Evolutionary conservation across 2,329 filamentous ascomycete species (phyloP), one percentile per base, ranked within the genome.

Genomic region (Stemphylium vesicarium): DNA sequence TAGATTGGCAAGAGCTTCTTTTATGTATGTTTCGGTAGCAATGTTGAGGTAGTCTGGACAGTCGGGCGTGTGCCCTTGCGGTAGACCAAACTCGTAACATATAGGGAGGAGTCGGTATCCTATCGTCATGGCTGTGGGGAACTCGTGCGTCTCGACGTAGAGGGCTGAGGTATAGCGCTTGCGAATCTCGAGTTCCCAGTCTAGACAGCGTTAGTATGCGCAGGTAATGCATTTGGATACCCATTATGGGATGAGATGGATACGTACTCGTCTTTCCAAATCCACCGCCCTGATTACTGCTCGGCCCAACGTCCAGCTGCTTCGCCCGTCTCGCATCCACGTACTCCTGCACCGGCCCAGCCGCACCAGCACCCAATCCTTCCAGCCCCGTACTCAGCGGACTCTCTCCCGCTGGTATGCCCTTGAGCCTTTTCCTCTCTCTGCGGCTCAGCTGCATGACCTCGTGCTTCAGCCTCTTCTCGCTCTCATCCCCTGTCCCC

Each of bases 191-290:
- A 86, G 77, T 57, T 88, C 86, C 83, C 84, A 88, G 65, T 87
- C 75, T 77, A 35, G 20, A n/a, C 20, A 12, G 20, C 5, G 43
- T 65, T 48, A 65, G 57, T 26, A 53, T 38, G 22, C 12, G 15
- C 15, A 12, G 24, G 3, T 5, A 2, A 32, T 15, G 6, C n/a
- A 11, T 16, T 13, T 18, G 5, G 12, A 20, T 5, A 5, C 7
- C 1, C 18, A n/a, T 13, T 13, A 26, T n/a, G 5, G 24, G 12
- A 42, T 4, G 22, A 18, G n/a, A n/a, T 33, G 24, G 13, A 26
- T 7, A 77, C 87, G 72, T 81, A 92, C 89, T 86, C 32, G 83
- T 96, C 81, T 94, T 92, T 63, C 91, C 92, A 40, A 94, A 82
- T 16, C 89, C 89, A 29, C 86, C 88, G 24, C 86, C 88, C 20